These are phyloP conservation scores for Phoma herbarum DNA, from an alignment of 2,329 filamentous ascomycete genomes.

Conservation along the genomic window DNA sequence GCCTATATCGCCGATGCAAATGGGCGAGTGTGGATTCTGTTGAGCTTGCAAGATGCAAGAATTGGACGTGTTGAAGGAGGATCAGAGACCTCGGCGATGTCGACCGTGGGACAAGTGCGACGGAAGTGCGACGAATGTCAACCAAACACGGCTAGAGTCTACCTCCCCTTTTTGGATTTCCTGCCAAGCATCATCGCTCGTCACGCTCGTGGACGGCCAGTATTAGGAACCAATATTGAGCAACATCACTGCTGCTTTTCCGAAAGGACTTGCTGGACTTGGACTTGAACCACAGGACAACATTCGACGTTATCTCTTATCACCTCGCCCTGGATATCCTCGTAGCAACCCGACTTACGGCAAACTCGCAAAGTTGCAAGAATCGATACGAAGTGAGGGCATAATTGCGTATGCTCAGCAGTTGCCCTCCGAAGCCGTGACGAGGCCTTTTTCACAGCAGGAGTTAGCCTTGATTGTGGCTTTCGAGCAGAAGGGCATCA, in stretches of 20 bases:
- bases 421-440: neutral
- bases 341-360: too few relatives aligned
- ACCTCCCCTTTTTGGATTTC: neutral
- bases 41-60: neutral
- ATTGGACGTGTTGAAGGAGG: neutral
- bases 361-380: too few relatives aligned
- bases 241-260: too few relatives aligned
- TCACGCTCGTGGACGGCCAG: neutral
- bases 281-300: neutral
- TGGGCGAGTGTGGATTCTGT: neutral
- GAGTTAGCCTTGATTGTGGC: neutral
- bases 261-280: neutral
- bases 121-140: neutral
- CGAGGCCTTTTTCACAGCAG: neutral
- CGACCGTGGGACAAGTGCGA: neutral
- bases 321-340: neutral
- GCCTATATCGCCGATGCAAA: too few relatives aligned
- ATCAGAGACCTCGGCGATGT: neutral
- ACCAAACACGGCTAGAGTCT: neutral
- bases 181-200: neutral
- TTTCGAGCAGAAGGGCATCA: neutral
- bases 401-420: neutral
- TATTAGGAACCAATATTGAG: neutral
- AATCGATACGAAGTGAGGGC: too few relatives aligned
- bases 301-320: neutral